A percentile compares a stretch with the other conserved stretches of the same genome.
These are phyloP conservation scores for Golovinomyces cichoracearum DNA, from an alignment of 2,329 filamentous ascomycete species.

Conservation along the genomic window DNA sequence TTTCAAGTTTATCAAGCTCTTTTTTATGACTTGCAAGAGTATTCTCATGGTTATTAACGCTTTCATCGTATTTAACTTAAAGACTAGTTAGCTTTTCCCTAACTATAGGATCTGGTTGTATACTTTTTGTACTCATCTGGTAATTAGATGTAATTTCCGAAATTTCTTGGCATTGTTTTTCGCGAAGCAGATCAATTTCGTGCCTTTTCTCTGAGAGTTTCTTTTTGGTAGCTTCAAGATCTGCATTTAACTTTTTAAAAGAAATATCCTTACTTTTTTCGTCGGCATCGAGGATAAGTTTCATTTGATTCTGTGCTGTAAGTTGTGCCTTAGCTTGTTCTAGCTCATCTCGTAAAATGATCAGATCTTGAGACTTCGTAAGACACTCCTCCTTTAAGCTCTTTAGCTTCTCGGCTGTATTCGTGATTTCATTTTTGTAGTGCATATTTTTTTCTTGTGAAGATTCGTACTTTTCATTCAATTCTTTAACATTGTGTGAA, in stretches of 20 bases:
- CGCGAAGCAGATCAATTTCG: constrained; percentile 3
- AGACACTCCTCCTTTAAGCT: constrained; percentile 21
- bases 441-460: constrained; percentile 18
- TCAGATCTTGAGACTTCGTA: constrained; percentile 20
- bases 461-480: constrained; percentile 23
- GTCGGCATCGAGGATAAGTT: constrained; percentile 23
- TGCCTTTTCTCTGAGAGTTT: constrained; percentile 8
- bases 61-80: background rate
- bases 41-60: background rate
- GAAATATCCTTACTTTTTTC: constrained; percentile 13
- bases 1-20: background rate
- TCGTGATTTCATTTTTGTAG: constrained; percentile 16
- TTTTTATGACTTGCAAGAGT: background rate
- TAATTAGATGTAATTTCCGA: too few relatives aligned
- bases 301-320: constrained; percentile 23
- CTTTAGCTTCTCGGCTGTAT: constrained; percentile 9
- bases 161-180: constrained; percentile 24
- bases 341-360: constrained; percentile 14
- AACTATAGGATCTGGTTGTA: too few relatives aligned
- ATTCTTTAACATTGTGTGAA: constrained; percentile 21
- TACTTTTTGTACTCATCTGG: too few relatives aligned
- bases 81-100: background rate
- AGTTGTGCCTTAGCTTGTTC: constrained; percentile 20
- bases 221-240: constrained; percentile 13
- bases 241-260: constrained; percentile 10